Base-by-base conservation (phyloP, 2,329 filamentous ascomycete genomes). In the Sporothrix brasiliensis region DNA sequence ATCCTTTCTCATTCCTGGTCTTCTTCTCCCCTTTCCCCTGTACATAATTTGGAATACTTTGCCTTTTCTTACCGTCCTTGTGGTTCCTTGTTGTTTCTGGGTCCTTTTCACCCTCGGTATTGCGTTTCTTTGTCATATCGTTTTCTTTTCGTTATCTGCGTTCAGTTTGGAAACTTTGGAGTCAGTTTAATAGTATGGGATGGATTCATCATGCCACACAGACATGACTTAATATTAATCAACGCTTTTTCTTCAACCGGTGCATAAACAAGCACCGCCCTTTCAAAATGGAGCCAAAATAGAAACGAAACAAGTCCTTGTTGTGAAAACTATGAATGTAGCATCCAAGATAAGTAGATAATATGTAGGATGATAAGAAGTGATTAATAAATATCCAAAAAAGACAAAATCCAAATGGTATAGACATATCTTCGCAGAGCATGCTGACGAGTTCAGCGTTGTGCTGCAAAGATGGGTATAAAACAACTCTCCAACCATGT, bases 401-500 rank as follows among this genome's bases (percentile, higher is more conserved):
- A 2, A 21, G n/a, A 34, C 34, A 34, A 34, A 34, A 34, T 34
- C 34, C 5, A 65, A 60, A 50, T n/a, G 27, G 52, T 27, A 58
- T 52, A 41, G 14, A 9, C 14, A 63, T 24, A 6, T 7, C 39
- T 13, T n/a, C 14, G 41, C 10, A 41, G 30, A n/a, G n/a, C 6
- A 27, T 47, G 58, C 58, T 27, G 3, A 16, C 21, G 41, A 63
- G n/a, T 39, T 63, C 58, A 52, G 16, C 27, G 6, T 39, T 47
- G 58, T 39, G 34, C 34, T 16, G 47, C 44, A 69, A 52, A 53
- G 13, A 53, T 54, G 27, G 67, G 70, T 71, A 71, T 69, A 67
- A 67, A 67, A 69, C 70, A 67, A 52, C 67, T 47, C 30, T 30
- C 70, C 60, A 14, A 21, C 9, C 50, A 53, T 27, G n/a, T 41